Evolutionary conservation across 139 green algal genomes (phyloP), one percentile per base, ranked within the genome.

Genomic region (Chlamydomonas eustigma): DNA sequence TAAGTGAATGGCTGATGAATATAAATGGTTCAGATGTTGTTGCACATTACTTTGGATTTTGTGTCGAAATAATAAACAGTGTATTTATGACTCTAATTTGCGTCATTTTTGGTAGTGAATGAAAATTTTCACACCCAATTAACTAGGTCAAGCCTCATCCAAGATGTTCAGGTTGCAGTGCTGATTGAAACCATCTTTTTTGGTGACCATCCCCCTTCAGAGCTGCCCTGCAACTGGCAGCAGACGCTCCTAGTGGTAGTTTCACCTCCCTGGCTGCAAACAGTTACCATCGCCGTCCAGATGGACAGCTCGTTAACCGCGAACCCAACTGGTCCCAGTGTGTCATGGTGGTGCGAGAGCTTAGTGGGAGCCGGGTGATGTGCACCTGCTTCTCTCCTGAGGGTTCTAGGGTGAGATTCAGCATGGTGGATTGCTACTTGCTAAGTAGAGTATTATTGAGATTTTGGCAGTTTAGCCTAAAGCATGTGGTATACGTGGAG

Each of bases 381-480:
- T 37, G 63, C 30, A 35, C 30, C 24, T 70, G 63, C 30, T 70
- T 70, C 32, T 70, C 63, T 32, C 63, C 63, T 37, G 63, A 70
- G 6, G 63, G 63, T 58, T 58, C 44, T 28, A 58, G 44, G 44
- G 44, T 58, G 44, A 12, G 44, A 28, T n/a, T n/a, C n/a, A n/a
- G n/a, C n/a, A n/a, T n/a, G n/a, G n/a, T n/a, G n/a, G n/a, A n/a
- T n/a, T n/a, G n/a, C n/a, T n/a, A n/a, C n/a, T n/a, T n/a, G n/a
- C n/a, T n/a, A n/a, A n/a, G n/a, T n/a, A n/a, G n/a, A n/a, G n/a
- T n/a, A n/a, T n/a, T n/a, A n/a, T n/a, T n/a, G n/a, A n/a, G n/a
- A n/a, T n/a, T n/a, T n/a, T n/a, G n/a, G n/a, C n/a, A n/a, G n/a
- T n/a, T n/a, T n/a, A n/a, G n/a, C n/a, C n/a, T n/a, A n/a, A n/a